These are phyloP conservation scores for Lophiotrema nucula DNA, from an alignment of 495 filamentous ascomycete species.

Conservation along the genomic window DNA sequence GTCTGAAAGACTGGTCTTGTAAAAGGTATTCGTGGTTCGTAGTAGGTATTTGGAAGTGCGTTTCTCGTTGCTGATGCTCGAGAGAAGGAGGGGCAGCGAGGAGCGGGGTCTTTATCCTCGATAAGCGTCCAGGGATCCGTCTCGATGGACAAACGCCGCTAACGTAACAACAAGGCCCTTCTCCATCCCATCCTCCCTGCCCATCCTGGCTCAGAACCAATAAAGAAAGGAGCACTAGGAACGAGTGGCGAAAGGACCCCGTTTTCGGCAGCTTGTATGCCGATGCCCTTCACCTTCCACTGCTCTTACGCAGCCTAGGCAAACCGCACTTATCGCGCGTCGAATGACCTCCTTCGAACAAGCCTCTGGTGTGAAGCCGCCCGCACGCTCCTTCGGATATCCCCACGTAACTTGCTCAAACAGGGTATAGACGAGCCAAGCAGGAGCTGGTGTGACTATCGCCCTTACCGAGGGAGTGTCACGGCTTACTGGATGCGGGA, in stretches of 20 bases:
- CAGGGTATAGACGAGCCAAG: background rate
- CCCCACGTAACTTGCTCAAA: background rate
- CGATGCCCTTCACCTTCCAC: constrained; percentile 4
- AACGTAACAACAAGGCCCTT: background rate
- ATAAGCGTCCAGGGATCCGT: background rate
- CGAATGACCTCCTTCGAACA: too few species aligned
- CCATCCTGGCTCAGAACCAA: background rate
- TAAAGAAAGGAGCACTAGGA: too few species aligned
- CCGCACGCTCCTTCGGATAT: background rate
- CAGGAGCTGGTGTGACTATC: too few species aligned
- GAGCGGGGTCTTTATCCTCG: constrained; percentile 26
- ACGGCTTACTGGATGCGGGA: background rate
- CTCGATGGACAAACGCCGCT: background rate
- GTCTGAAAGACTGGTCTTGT: background rate
- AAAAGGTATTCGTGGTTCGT: background rate
- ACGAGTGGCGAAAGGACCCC: background rate
- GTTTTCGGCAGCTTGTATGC: constrained; percentile 6
- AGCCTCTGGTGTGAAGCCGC: too few species aligned
- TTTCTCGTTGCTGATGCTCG: background rate
- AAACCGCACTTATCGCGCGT: too few species aligned
- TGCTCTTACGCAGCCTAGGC: too few species aligned
- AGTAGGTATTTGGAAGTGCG: background rate
- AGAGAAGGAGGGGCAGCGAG: constrained; percentile 13
- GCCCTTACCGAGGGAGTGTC: too few species aligned
- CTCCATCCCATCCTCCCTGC: background rate